These are phyloP conservation scores for Hemisphaericaspora subhashii DNA, from an alignment of 1,139 yeast species.

Conservation along the genomic window DNA sequence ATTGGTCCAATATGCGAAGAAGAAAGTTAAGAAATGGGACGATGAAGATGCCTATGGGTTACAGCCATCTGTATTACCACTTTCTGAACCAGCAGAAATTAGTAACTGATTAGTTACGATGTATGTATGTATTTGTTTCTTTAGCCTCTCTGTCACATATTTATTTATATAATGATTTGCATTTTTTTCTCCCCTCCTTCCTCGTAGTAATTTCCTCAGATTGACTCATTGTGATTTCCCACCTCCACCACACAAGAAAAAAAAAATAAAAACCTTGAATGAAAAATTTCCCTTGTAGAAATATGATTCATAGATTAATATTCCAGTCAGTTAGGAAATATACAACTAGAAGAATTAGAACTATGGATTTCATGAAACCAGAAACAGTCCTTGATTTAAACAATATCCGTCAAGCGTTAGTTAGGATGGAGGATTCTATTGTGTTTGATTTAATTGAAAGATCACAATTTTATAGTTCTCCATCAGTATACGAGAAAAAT, in stretches of 20 bases:
- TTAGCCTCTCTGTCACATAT: too few species aligned
- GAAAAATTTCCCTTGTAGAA: not conserved
- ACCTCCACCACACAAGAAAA: not conserved
- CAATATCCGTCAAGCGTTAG: constrained; percentile 81
- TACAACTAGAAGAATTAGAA: constrained; percentile 8
- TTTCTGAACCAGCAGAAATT: too few species aligned
- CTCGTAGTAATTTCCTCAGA: not conserved
- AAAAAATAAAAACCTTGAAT: not conserved
- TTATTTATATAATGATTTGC: not conserved
- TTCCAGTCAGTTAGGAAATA: not conserved
- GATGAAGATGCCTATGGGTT: too few species aligned
- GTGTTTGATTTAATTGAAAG: constrained; percentile 91
- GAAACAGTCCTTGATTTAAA: constrained; percentile 76
- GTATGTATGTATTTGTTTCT: too few species aligned
- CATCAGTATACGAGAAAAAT: constrained; percentile 66
- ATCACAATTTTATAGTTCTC: constrained; percentile 79
- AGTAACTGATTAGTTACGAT: too few species aligned
- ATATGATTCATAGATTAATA: not conserved
- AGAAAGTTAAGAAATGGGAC: constrained; percentile 24
- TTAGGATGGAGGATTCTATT: constrained; percentile 95
- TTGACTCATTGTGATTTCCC: not conserved
- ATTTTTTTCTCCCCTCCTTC: not conserved
- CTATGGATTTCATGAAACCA: constrained; percentile 85
- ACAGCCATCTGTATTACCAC: too few species aligned
- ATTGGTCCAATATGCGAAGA: constrained; percentile 34